phyloP scores from a whole-genome alignment of 179 eudicot genomes.

The Nepenthes alata region DNA sequence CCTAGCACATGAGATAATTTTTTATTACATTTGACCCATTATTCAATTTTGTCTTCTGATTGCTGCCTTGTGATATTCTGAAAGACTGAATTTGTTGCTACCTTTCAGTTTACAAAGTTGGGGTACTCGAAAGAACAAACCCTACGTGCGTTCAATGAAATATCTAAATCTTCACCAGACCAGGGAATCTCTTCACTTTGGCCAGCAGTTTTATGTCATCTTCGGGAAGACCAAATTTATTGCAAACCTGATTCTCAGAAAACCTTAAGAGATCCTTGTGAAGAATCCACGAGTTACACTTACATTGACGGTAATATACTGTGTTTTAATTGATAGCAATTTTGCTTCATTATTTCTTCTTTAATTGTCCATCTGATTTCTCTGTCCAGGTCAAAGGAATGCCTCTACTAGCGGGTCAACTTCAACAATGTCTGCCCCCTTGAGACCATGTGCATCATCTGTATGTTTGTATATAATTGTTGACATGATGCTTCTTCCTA shows the following conservation, averaged over 20 bases:
- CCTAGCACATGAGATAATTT: too few species aligned
- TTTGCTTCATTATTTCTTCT: background rate
- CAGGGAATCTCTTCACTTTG: conserved; percentile 46
- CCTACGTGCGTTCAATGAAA: conserved; percentile 39
- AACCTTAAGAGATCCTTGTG: conserved; percentile 14
- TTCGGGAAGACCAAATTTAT: conserved; percentile 56
- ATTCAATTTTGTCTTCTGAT: too few species aligned
- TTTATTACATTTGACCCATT: too few species aligned
- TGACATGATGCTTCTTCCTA: background rate
- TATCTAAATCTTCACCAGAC: conserved; percentile 23
- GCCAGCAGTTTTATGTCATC: conserved; percentile 50
- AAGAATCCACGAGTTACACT: conserved; percentile 19
- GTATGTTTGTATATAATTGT: conserved; percentile 36
- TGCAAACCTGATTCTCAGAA: conserved; percentile 18
- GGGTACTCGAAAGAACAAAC: conserved; percentile 49
- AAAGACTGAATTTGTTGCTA: background rate
- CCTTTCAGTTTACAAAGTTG: conserved; percentile 40
- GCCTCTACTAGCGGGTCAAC: conserved; percentile 3
- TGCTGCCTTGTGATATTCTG: background rate
- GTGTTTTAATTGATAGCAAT: conserved; percentile 4
- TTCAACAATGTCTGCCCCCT: conserved; percentile 9
- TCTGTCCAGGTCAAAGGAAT: conserved; percentile 30
- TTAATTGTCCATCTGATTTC: background rate
- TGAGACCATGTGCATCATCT: conserved; percentile 31
- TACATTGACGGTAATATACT: conserved; percentile 28